Base-by-base conservation (phyloP, 2,329 filamentous ascomycete species). In the Blastomyces emzantsi region DNA sequence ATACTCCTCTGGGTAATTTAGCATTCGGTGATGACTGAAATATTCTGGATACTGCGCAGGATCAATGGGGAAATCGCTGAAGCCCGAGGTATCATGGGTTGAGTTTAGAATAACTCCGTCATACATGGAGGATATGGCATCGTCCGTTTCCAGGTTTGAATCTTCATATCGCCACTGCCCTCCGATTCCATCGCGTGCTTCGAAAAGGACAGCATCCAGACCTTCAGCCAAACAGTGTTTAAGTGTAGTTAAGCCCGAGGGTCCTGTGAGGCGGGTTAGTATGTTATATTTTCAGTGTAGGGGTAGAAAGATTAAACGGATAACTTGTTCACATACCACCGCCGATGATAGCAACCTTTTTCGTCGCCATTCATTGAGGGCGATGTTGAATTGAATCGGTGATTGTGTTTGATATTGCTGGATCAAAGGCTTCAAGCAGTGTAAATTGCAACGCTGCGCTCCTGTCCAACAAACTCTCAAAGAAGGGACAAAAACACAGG, bases 1-100 rank as follows among this genome's bases (percentile, higher is more conserved):
- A 64, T 77, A 77, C 47, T 76, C 73, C 33, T 73, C 64, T 41
- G 77, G 68, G 62, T 77, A 78, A 62, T 66, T 68, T 64, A 74
- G 67, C 54, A 77, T 72, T 43, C 71, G 65, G 58, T 66, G 63
- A 67, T 78, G 75, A 45, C 71, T 70, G 62, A 77, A 75, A 64
- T 73, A 78, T 62, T 76, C 72, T 0, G 73, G 69, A 62, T 78
- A 76, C 47, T 72, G 68, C 11, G 71, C 71, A 11, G 75, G 75
- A 62, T 79, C 76, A 25, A 77, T 69, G 3, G 75, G 76, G 64
- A 77, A 78, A 64, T 78, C 75, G 49, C 71, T 75, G 66, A 76
- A 76, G 59, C 69, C 69, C n/a, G 75, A 71, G 1, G 74, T 75
- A 60, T 76, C 73, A 58, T 76, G 73, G 64, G 71, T 76, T 5